Evolutionary conservation across 1,284 basidiomycete species (phyloP).

Genomic region (Leccinum huronense): DNA sequence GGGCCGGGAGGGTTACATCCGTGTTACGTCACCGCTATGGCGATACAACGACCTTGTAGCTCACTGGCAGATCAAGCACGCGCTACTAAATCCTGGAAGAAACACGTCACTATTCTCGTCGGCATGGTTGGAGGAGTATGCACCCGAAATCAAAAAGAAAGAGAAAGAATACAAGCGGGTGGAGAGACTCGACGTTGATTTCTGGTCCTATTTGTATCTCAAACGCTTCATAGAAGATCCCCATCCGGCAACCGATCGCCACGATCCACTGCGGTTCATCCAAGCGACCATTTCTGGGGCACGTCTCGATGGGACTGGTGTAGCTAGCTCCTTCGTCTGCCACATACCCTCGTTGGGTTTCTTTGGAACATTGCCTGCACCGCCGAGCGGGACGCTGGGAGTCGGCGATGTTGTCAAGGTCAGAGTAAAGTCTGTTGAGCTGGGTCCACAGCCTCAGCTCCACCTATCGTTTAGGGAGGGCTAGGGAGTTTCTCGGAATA

Average conservation of each 20-base stretch:
- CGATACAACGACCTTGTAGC: conserved; percentile 81
- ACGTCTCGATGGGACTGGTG: conserved; percentile 15
- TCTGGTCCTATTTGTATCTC: conserved; percentile 43
- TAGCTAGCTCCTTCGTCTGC: conserved; percentile 20
- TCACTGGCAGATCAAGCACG: conserved; percentile 95
- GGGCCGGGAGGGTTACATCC: conserved; percentile 71
- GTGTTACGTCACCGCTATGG: conserved; percentile 88
- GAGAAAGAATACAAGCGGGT: conserved; percentile 31
- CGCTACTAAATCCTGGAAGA: conserved; percentile 48
- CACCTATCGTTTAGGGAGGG: conserved; percentile 16
- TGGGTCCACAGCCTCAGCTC: conserved; percentile 26
- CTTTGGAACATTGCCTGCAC: conserved; percentile 18
- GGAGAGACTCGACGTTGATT: conserved; percentile 39
- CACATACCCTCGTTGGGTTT: conserved; percentile 31
- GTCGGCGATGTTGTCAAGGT: conserved; percentile 29
- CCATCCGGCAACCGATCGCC: conserved; percentile 16
- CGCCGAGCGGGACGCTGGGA: conserved; percentile 10
- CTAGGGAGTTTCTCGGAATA: neutral
- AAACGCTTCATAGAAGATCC: conserved; percentile 36
- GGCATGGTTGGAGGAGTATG: conserved; percentile 43
- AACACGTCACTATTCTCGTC: conserved; percentile 41
- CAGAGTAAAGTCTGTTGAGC: conserved; percentile 22
- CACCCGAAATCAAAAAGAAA: conserved; percentile 31
- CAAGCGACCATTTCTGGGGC: conserved; percentile 25
- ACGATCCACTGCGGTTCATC: conserved; percentile 28